Conservation (phyloP, 106 monocot genomes). For the Apostasia shenzhenica region DNA sequence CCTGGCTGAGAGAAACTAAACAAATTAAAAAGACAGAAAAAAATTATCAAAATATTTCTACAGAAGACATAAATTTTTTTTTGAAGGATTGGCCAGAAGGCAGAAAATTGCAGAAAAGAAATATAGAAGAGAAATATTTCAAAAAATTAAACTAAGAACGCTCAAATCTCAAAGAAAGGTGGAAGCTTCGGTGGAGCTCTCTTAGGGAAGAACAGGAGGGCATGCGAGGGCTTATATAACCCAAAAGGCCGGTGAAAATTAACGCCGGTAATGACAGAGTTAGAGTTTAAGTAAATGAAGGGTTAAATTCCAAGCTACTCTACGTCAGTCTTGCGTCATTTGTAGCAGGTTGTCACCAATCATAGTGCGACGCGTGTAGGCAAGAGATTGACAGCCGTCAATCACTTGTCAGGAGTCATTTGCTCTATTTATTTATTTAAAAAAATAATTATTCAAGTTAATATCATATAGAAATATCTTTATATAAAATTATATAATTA, state of each 20-base stretch:
- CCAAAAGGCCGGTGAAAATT: not conserved
- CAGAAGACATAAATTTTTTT: not conserved
- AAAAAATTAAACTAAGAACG: not conserved
- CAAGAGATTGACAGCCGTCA: no score
- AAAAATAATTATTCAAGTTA: no score
- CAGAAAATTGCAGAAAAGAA: constrained; percentile 7
- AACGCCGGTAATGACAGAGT: no score
- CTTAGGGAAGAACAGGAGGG: constrained; percentile 2
- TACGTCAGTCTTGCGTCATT: no score
- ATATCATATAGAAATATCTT: no score
- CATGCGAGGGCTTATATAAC: constrained; percentile 11
- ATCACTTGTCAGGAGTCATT: no score
- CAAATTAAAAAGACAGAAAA: not conserved
- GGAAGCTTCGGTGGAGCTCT: constrained; percentile 21
- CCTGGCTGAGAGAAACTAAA: not conserved
- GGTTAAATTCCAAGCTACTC: no score
- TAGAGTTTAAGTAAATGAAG: no score
- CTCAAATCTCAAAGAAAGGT: constrained; percentile 19
- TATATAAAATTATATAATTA: no score
- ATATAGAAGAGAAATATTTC: not conserved
- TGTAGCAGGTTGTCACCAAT: no score
- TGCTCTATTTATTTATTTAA: no score
- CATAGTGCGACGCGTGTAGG: no score
- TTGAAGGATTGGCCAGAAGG: not conserved
- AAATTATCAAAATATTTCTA: constrained; percentile 13